phyloP scores from a whole-genome alignment of 2,329 filamentous ascomycete genomes.

The Fusarium sp. region DNA sequence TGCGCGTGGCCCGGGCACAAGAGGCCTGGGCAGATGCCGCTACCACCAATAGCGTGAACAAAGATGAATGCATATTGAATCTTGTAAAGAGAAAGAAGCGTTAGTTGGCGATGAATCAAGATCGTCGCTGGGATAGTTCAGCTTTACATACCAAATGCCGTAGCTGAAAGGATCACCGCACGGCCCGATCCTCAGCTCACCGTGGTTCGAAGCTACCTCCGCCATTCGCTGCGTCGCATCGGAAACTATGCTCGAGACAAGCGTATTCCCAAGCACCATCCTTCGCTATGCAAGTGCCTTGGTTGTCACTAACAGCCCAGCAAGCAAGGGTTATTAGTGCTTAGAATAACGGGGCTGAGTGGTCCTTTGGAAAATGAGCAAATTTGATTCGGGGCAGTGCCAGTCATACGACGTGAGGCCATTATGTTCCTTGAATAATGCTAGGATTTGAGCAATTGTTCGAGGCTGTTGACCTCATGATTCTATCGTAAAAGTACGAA shows the following conservation, averaged over 20 bases:
- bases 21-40: background rate
- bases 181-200: background rate
- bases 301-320: background rate
- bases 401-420: background rate
- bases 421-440: background rate
- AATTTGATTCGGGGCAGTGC: constrained; percentile 1
- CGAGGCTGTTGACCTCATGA: background rate
- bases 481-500: background rate
- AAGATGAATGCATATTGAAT: background rate
- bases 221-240: background rate
- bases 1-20: background rate
- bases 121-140: background rate
- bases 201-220: background rate
- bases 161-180: background rate
- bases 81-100: background rate
- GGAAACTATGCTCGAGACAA: background rate
- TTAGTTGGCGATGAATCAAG: background rate
- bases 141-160: background rate
- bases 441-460: background rate
- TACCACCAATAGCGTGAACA: background rate
- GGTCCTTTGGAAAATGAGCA: constrained; percentile 7
- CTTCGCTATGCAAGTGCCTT: background rate
- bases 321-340: background rate
- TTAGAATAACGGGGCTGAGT: constrained; percentile 4
- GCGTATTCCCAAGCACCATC: background rate